Evolutionary conservation across 169 alveolate species (phyloP).

Genomic region (Cryptosporidium parvum): DNA sequence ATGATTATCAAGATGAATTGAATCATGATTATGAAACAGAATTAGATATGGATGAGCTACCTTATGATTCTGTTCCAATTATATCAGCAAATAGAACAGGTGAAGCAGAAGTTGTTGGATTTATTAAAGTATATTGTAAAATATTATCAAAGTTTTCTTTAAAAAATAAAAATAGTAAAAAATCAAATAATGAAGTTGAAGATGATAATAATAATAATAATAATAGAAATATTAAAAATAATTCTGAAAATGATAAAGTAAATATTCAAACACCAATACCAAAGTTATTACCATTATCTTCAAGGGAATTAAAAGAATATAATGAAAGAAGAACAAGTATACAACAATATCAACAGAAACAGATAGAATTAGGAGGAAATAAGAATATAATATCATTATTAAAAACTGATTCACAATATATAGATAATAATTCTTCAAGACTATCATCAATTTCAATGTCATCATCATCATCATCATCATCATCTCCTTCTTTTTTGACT

Average conservation of each 20-base stretch:
- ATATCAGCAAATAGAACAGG: slow-evolving; percentile 69
- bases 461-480: slow-evolving; percentile 1
- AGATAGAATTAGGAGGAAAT: neutral
- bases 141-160: slow-evolving; percentile 31
- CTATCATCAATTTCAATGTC: slow-evolving; percentile 14
- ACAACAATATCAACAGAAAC: neutral
- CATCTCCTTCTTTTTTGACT: slow-evolving; percentile 56
- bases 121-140: slow-evolving; percentile 51
- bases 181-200: neutral
- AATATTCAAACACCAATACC: slow-evolving; percentile 48
- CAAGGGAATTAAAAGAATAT: slow-evolving; percentile 44
- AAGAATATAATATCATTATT: neutral
- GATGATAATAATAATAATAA: neutral
- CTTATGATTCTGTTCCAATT: slow-evolving; percentile 71
- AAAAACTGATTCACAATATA: neutral
- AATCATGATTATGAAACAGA: slow-evolving; percentile 71
- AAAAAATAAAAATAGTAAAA: slow-evolving; percentile 15
- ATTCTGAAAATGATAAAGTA: neutral
- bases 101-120: slow-evolving; percentile 74
- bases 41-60: slow-evolving; percentile 74
- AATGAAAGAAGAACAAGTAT: slow-evolving; percentile 19
- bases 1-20: slow-evolving; percentile 62
- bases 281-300: slow-evolving; percentile 33
- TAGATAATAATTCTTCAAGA: neutral
- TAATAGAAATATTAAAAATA: neutral